Percentiles rank a stretch among this genome's conserved stretches.
Conservation (phyloP, 305 asterid genomes). For the Fraxinus velutina region DNA sequence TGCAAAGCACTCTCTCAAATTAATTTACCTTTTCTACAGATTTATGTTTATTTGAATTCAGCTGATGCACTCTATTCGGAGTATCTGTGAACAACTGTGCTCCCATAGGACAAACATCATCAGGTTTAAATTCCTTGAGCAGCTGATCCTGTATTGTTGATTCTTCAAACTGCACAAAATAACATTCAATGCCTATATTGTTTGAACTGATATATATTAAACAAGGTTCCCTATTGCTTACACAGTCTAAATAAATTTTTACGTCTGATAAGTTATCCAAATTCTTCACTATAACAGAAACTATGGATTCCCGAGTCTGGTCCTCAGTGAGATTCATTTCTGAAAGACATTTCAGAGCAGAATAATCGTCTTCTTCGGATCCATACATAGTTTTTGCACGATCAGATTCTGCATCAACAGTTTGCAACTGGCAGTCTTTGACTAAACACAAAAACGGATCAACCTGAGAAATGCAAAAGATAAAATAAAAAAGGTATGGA, state of each 20-base stretch:
- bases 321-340: conserved; percentile 52
- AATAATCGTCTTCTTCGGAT: conserved; percentile 72
- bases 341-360: conserved; percentile 64
- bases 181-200: neutral
- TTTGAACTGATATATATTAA: neutral
- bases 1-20: neutral
- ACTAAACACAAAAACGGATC: conserved; percentile 86
- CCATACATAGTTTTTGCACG: conserved; percentile 48
- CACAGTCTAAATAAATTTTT: conserved; percentile 24
- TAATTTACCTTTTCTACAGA: conserved; percentile 40
- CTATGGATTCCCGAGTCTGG: conserved; percentile 64
- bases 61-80: conserved; percentile 34
- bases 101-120: conserved; percentile 59
- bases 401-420: conserved; percentile 44
- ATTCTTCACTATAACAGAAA: conserved; percentile 54
- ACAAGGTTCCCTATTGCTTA: neutral
- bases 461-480: conserved; percentile 45
- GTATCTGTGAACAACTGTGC: conserved; percentile 47
- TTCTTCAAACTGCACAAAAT: conserved; percentile 53
- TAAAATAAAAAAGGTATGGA: conserved; percentile 18
- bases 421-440: conserved; percentile 75
- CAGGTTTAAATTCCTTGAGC: conserved; percentile 65
- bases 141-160: conserved; percentile 51
- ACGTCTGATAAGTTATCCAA: conserved; percentile 55
- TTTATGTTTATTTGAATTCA: conserved; percentile 34